Conservation (phyloP, 176 grass and related monocot genomes). For the Musa itinerans region DNA sequence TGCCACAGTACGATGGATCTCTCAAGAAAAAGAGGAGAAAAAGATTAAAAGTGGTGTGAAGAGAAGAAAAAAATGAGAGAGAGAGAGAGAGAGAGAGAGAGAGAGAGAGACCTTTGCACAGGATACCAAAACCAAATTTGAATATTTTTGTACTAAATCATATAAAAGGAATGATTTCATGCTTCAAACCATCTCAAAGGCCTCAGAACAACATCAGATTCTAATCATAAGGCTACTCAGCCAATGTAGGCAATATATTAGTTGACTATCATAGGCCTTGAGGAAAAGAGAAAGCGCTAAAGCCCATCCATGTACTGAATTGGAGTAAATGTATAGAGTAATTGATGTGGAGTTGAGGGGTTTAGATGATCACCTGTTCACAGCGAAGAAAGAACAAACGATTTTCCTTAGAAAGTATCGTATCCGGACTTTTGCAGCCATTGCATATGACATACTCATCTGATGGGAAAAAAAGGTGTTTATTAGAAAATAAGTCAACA, state of each 20-base stretch:
- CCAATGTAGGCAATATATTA: slow-evolving; percentile 8
- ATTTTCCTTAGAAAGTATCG: slow-evolving; percentile 9
- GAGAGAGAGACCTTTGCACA: too few species aligned
- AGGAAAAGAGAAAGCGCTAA: neutral
- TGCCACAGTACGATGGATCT: too few species aligned
- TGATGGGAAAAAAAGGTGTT: neutral
- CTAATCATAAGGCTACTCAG: neutral
- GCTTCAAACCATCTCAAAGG: neutral
- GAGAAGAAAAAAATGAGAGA: too few species aligned
- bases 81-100: too few species aligned
- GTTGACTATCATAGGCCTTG: neutral
- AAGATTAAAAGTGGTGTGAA: too few species aligned
- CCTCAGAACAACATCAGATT: slow-evolving; percentile 4
- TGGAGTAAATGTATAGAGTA: neutral
- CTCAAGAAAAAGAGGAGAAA: too few species aligned
- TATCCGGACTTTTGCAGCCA: slow-evolving; percentile 18
- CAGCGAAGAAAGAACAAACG: slow-evolving; percentile 13
- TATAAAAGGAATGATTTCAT: neutral
- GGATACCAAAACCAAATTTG: too few species aligned
- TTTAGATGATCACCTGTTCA: slow-evolving; percentile 48
- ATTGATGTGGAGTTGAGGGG: neutral
- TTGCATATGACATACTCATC: slow-evolving; percentile 38
- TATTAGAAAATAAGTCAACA: neutral
- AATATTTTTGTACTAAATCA: neutral
- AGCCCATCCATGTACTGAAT: neutral